These are phyloP conservation scores for Iris macrosiphon DNA, from an alignment of 106 monocot genomes.

Conservation along the genomic window DNA sequence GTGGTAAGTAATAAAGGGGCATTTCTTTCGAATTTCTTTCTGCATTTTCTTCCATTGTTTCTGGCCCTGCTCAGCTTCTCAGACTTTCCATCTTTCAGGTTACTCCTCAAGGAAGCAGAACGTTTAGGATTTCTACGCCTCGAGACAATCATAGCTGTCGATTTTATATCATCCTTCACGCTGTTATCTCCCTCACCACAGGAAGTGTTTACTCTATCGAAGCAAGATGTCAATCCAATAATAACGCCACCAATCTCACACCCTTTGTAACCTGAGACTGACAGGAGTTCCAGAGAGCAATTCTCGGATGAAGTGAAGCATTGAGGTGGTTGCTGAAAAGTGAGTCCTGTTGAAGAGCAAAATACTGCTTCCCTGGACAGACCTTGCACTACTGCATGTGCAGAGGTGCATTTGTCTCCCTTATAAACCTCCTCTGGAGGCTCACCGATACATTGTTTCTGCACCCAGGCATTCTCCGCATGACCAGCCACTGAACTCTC, in stretches of 20 bases:
- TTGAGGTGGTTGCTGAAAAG: conserved; percentile 4
- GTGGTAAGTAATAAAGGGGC: conserved; percentile 9
- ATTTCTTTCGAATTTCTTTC: conserved; percentile 1
- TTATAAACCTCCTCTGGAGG: no score
- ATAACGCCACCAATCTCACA: conserved; percentile 1
- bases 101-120: conserved; percentile 33
- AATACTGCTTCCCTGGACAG: background rate
- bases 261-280: background rate
- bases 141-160: conserved; percentile 12
- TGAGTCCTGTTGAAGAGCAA: background rate
- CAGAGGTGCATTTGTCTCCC: no score
- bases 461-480: no score
- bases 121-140: conserved; percentile 72
- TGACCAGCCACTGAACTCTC: no score
- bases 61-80: conserved; percentile 3
- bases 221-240: conserved; percentile 5
- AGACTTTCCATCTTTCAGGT: conserved; percentile 10
- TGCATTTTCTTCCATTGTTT: conserved; percentile 20
- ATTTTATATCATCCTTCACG: conserved; percentile 7
- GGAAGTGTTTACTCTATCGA: conserved; percentile 2
- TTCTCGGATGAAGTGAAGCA: background rate
- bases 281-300: background rate
- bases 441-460: no score
- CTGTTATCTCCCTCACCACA: conserved; percentile 9
- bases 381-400: background rate